Percentiles rank a stretch among this genome's conserved stretches.
These are phyloP conservation scores for Diaporthe helianthi DNA, from an alignment of 2,329 filamentous ascomycete genomes.

Conservation along the genomic window DNA sequence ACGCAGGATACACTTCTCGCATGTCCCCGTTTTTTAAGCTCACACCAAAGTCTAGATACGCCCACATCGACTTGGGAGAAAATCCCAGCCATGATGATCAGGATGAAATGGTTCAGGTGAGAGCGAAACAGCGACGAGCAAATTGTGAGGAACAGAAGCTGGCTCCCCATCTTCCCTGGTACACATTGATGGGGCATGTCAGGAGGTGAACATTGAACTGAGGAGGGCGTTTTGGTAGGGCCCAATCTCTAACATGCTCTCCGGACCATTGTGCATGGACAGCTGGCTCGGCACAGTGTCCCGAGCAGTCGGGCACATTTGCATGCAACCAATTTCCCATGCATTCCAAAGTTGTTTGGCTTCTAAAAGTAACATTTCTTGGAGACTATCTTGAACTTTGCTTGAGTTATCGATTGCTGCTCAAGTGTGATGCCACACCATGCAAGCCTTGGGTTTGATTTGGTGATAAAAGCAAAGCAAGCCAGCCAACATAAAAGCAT, in stretches of 20 bases:
- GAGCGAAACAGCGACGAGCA: constrained; percentile 20
- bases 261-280: not conserved
- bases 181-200: not conserved
- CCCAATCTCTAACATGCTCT: constrained; percentile 16
- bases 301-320: not conserved
- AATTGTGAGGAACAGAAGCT: not conserved
- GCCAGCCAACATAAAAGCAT: not conserved
- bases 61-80: not conserved
- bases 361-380: not conserved
- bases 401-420: not conserved
- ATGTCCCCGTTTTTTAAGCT: constrained; percentile 12
- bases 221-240: not conserved
- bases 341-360: not conserved
- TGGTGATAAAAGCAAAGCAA: not conserved
- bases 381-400: constrained; percentile 6
- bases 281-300: not conserved
- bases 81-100: not conserved
- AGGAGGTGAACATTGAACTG: not conserved
- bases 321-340: not conserved
- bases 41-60: not conserved
- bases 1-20: not conserved
- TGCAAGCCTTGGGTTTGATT: not conserved
- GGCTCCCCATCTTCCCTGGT: not conserved
- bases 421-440: not conserved
- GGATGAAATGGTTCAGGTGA: not conserved